These are phyloP conservation scores for Puya raimondii DNA, from an alignment of 176 grass and related monocot genomes.

Conservation along the genomic window DNA sequence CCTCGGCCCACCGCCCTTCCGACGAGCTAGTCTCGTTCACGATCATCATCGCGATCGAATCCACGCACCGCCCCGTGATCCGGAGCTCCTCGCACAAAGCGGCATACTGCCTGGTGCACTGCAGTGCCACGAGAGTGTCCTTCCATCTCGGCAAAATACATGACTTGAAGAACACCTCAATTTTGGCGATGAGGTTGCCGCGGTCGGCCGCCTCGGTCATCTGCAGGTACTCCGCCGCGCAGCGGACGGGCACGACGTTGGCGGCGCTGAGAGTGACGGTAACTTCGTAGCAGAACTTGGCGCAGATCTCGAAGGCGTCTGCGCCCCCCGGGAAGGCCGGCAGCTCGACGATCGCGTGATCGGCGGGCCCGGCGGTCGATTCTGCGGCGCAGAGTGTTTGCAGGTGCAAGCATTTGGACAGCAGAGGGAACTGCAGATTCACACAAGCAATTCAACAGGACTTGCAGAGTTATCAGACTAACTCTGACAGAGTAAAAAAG, in stretches of 20 bases:
- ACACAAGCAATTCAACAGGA: background rate
- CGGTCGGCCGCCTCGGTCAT: constrained; percentile 81
- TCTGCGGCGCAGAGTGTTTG: constrained; percentile 54
- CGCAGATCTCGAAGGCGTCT: constrained; percentile 80
- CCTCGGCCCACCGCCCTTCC: constrained; percentile 67
- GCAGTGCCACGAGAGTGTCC: constrained; percentile 61
- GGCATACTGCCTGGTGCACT: constrained; percentile 46
- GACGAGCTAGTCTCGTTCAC: constrained; percentile 7
- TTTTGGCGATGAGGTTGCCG: constrained; percentile 70
- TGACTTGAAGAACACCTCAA: constrained; percentile 71
- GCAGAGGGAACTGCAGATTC: constrained; percentile 64
- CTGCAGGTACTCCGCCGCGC: constrained; percentile 72
- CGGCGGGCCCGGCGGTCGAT: constrained; percentile 1
- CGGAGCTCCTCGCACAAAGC: constrained; percentile 64
- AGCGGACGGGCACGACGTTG: constrained; percentile 64
- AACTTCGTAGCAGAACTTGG: constrained; percentile 96
- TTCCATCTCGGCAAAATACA: constrained; percentile 94
- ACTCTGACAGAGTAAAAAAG: background rate
- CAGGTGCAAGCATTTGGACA: constrained; percentile 78
- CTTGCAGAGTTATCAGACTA: no score
- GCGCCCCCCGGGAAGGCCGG: constrained; percentile 50
- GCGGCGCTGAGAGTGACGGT: constrained; percentile 74
- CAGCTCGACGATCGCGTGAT: constrained; percentile 36
- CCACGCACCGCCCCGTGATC: constrained; percentile 61
- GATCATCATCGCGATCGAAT: constrained; percentile 53